Evolutionary conservation across 352 stramenopile genomes (phyloP).

Genomic region (Saprolegnia diclina): DNA sequence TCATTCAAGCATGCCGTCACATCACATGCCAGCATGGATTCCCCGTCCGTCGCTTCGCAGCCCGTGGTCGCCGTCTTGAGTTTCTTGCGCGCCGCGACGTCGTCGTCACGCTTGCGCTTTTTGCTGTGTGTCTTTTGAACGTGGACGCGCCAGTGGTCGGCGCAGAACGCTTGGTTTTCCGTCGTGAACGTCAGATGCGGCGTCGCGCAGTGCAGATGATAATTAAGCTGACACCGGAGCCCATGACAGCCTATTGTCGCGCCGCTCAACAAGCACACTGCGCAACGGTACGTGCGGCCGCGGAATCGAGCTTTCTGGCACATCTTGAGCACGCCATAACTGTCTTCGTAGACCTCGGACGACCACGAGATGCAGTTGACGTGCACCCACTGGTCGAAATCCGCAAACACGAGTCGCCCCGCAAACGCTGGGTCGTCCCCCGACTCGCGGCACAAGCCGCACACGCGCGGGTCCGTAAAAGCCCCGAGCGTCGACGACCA

Average conservation of each 20-base stretch:
- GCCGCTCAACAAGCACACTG: constrained; percentile 83
- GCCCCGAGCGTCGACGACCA: background rate
- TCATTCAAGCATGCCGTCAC: constrained; percentile 8
- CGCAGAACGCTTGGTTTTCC: constrained; percentile 28
- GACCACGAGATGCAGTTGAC: constrained; percentile 91
- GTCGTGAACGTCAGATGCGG: constrained; percentile 37
- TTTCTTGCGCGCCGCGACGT: background rate
- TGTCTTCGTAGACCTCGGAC: constrained; percentile 87
- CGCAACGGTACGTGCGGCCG: constrained; percentile 85
- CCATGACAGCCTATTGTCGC: constrained; percentile 90
- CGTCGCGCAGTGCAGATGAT: constrained; percentile 90
- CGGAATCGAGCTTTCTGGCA: constrained; percentile 86
- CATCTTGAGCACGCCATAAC: constrained; percentile 58
- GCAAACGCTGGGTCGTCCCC: constrained; percentile 60
- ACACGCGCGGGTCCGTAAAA: constrained; percentile 68
- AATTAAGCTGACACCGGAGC: constrained; percentile 84
- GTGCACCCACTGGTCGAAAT: constrained; percentile 87
- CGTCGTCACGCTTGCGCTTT: constrained; percentile 20
- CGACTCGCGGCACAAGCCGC: constrained; percentile 73
- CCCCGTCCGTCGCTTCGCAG: background rate
- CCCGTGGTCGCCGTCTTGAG: background rate
- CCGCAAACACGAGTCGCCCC: constrained; percentile 74
- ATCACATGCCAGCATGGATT: background rate
- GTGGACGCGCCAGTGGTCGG: constrained; percentile 18
- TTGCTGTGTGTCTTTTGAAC: constrained; percentile 2